Percentiles rank a stretch among this genome's conserved stretches.
These are phyloP conservation scores for Silene uniflora DNA, from an alignment of 148 eudicot species.

Conservation along the genomic window DNA sequence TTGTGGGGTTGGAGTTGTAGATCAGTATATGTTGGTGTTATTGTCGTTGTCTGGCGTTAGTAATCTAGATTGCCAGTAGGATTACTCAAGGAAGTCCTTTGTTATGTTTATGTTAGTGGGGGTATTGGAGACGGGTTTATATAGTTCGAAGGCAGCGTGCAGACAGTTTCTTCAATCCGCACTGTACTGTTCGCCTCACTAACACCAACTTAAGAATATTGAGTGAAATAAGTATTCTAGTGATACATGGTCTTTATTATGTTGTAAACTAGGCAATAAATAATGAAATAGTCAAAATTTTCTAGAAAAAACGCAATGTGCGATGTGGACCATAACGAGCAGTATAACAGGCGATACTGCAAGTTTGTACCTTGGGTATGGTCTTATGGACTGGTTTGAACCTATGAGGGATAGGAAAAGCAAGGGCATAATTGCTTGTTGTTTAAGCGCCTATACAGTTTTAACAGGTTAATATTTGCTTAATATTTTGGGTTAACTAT, in stretches of 20 bases:
- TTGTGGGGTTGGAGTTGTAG: not conserved
- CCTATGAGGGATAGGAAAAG: not conserved
- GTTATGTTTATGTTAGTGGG: not conserved
- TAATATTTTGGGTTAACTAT: not conserved
- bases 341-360: not conserved
- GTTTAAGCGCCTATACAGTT: not conserved
- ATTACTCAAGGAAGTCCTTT: not conserved
- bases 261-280: no score
- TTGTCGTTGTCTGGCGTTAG: no score
- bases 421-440: not conserved
- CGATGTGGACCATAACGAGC: not conserved
- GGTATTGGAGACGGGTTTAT: not conserved
- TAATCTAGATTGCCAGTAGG: not conserved
- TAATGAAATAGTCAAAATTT: no score
- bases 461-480: not conserved
- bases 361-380: not conserved
- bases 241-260: not conserved
- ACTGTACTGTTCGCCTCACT: no score
- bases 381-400: not conserved
- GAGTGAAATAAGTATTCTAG: not conserved
- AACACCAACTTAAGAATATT: no score
- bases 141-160: not conserved
- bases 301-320: not conserved
- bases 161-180: no score
- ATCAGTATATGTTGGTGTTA: not conserved